These are phyloP conservation scores for Pichia deserticola DNA, from an alignment of 805 yeast species.

Conservation along the genomic window DNA sequence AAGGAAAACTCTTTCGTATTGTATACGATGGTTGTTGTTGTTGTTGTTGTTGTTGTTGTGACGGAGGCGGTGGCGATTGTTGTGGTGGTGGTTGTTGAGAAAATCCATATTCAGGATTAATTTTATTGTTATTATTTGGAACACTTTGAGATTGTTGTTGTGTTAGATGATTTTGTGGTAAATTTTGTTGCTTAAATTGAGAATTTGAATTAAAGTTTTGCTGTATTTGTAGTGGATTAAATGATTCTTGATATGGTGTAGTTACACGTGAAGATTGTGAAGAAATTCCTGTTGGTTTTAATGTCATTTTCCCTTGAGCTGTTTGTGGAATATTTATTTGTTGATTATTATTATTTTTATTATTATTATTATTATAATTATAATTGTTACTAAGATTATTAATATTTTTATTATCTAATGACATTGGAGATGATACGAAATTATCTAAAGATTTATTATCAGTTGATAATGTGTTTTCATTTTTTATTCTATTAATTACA, in stretches of 20 bases:
- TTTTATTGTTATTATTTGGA: not conserved
- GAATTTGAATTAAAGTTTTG: not conserved
- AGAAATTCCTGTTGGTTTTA: not conserved
- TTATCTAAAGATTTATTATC: not conserved
- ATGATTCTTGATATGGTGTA: constrained; percentile 3
- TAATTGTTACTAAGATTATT: too few species aligned
- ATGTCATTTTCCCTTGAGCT: not conserved
- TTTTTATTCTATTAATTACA: not conserved
- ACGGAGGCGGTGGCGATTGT: constrained; percentile 2
- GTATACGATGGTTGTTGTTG: constrained; percentile 6
- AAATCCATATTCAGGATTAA: not conserved
- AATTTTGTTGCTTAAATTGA: not conserved
- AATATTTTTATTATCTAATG: too few species aligned
- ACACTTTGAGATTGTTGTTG: constrained; percentile 8
- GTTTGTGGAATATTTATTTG: not conserved
- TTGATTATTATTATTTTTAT: not conserved
- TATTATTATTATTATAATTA: not conserved
- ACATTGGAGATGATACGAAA: not conserved
- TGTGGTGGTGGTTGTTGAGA: constrained; percentile 17
- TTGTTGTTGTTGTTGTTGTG: constrained; percentile 3
- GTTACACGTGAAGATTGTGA: constrained; percentile 6
- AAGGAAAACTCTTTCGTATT: not conserved
- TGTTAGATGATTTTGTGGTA: not conserved
- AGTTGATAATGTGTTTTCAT: not conserved
- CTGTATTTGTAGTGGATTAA: not conserved